These are phyloP conservation scores for Leccinum subgranulosum DNA, from an alignment of 768 basidiomycete species.

Conservation along the genomic window DNA sequence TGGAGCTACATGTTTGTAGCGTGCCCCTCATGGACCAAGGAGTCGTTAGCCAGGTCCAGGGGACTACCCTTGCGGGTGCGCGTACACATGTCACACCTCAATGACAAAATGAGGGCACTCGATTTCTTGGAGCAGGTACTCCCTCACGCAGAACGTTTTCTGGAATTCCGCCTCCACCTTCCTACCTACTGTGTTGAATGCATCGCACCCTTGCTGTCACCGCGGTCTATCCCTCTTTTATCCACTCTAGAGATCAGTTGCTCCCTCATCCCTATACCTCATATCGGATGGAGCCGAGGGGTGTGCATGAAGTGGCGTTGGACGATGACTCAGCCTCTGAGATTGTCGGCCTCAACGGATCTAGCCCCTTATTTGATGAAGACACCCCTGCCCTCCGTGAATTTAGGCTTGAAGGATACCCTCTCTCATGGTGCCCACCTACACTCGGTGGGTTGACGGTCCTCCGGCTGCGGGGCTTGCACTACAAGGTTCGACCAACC, in stretches of 20 bases:
- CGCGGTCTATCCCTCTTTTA: background rate
- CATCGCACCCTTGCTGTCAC: background rate
- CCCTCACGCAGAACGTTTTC: background rate
- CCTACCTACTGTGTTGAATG: background rate
- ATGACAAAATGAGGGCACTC: background rate
- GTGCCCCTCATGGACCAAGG: background rate
- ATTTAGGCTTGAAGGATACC: background rate
- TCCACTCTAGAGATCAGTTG: background rate
- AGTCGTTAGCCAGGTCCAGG: background rate
- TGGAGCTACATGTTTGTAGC: slow-evolving; percentile 3
- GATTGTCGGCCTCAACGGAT: background rate
- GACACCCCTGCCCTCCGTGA: background rate
- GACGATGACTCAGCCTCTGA: background rate
- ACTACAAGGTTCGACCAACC: background rate
- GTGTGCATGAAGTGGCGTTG: background rate
- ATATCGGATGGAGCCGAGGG: background rate
- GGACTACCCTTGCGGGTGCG: background rate
- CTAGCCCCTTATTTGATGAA: background rate
- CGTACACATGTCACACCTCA: background rate
- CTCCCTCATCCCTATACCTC: background rate
- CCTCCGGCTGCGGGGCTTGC: background rate
- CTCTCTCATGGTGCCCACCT: background rate
- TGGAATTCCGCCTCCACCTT: background rate
- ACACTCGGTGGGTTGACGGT: background rate
- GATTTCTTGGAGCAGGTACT: background rate